Evolutionary conservation across 2,329 filamentous ascomycete genomes (phyloP).

Genomic region (Arthrobotrys conoides): DNA sequence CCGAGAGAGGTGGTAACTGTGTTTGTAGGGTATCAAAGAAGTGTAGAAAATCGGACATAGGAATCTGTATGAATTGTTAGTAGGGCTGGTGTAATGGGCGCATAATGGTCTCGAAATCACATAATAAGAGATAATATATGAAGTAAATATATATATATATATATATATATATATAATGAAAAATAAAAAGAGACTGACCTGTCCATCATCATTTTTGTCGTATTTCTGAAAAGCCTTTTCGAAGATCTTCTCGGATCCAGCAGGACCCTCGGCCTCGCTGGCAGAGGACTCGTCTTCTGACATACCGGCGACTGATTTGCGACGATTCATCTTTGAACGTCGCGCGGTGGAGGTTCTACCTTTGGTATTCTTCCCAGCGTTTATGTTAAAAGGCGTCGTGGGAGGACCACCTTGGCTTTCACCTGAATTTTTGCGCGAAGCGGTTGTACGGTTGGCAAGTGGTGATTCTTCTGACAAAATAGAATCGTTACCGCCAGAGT

Average conservation of each 20-base stretch:
- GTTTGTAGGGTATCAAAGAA: conserved; percentile 56
- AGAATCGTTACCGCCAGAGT: conserved; percentile 34
- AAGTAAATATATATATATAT: not conserved
- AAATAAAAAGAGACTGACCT: conserved; percentile 16
- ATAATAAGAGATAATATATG: not conserved
- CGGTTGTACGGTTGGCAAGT: conserved; percentile 7
- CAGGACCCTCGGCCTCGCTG: conserved; percentile 42
- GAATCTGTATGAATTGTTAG: conserved; percentile 29
- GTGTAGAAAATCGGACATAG: conserved; percentile 56
- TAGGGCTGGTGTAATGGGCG: not conserved
- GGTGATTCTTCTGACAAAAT: conserved; percentile 41
- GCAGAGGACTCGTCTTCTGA: conserved; percentile 59
- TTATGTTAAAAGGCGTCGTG: conserved; percentile 35
- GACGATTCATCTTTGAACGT: conserved; percentile 50
- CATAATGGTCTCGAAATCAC: not conserved
- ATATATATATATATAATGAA: not conserved
- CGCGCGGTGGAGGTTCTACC: conserved; percentile 52
- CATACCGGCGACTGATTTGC: conserved; percentile 52
- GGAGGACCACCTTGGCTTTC: conserved; percentile 25
- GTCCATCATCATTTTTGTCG: conserved; percentile 51
- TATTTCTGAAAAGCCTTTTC: conserved; percentile 53
- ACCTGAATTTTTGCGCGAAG: conserved; percentile 49
- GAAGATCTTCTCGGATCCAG: conserved; percentile 47
- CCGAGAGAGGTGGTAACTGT: conserved; percentile 56
- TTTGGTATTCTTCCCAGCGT: conserved; percentile 37